Percentiles rank a stretch among this genome's conserved stretches.
These are phyloP conservation scores for Rugosomyces carneus DNA, from an alignment of 1,284 basidiomycete genomes.

Conservation along the genomic window DNA sequence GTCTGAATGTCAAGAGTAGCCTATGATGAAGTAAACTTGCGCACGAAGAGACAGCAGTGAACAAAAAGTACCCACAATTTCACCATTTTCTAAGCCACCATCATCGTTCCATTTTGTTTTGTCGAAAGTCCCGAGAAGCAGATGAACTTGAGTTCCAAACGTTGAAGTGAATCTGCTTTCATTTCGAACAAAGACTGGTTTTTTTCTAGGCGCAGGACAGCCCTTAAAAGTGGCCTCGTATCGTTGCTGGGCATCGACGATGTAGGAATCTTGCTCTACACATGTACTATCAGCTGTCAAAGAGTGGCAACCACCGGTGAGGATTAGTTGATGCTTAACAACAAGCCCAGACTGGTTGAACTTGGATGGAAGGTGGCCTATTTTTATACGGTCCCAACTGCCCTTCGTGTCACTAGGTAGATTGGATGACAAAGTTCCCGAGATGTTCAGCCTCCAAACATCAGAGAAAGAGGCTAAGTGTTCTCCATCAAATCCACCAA, in stretches of 20 bases:
- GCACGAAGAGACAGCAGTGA: not conserved
- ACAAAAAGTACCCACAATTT: constrained; percentile 49
- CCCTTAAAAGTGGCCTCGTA: constrained; percentile 32
- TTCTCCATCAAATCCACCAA: constrained; percentile 55
- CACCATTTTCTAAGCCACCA: constrained; percentile 51
- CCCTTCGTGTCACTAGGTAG: constrained; percentile 42
- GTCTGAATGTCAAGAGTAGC: constrained; percentile 56
- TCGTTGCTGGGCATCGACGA: constrained; percentile 40
- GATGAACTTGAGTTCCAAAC: constrained; percentile 59
- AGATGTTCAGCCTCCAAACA: constrained; percentile 60
- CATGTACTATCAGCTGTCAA: constrained; percentile 40
- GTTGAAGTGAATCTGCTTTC: constrained; percentile 46
- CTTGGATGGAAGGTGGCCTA: constrained; percentile 33
- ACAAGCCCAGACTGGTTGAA: constrained; percentile 52
- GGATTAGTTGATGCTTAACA: constrained; percentile 43
- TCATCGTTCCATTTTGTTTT: constrained; percentile 60
- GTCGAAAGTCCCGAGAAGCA: constrained; percentile 63
- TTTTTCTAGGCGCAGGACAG: constrained; percentile 68
- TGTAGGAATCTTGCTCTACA: constrained; percentile 47
- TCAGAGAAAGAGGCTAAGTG: constrained; percentile 47
- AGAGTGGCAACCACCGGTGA: constrained; percentile 56
- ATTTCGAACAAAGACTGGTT: constrained; percentile 56
- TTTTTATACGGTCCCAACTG: constrained; percentile 49
- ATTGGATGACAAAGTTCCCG: constrained; percentile 67
- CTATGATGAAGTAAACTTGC: constrained; percentile 26